Evolutionary conservation across 1,284 basidiomycete genomes (phyloP), one percentile per base, ranked within the genome.

Genomic region (Moesziomyces sp.): DNA sequence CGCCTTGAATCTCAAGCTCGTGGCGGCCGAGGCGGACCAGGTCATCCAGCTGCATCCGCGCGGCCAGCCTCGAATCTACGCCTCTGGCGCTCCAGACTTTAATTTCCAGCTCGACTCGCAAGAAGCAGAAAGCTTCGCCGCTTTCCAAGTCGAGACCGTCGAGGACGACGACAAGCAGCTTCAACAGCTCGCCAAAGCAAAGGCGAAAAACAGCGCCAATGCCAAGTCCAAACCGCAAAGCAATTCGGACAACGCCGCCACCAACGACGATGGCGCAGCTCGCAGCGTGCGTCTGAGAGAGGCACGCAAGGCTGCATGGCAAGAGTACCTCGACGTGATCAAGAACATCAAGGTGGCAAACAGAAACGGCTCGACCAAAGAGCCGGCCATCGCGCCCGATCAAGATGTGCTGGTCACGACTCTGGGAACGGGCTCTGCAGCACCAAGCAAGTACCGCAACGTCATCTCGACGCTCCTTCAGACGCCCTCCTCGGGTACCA

Each of bases 351-450:
- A 68, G 61, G 18, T 30, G 10, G 28, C 38, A 14, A 40, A 40
- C 18, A 16, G 18, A 40, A 8, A 52, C 8, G 14, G 48, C 5
- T 10, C 47, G 2, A 19, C 45, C 18, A 9, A 7, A 5, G 28
- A 58, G 9, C 35, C 45, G 5, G 21, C 19, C 5, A 50, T 66
- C 13, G 42, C 47, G 23, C 44, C 53, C 10, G 23, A 66, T 47
- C 48, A 72, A 57, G 30, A 92, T 58, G 88, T 97, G 13, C 85
- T 86, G 3, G 86, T 97, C 44, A 89, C 92, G 3, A 89, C 94
- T 0, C 86, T 97, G 1, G 95, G 95, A 1, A 97, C 95, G 0
- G 92, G 93, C 5, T 95, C 93, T 78, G 91, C 93, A 0, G 84
- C 92, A 33, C 93, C 94, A 0, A 91, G 88, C 45, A 83, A 82